Evolutionary conservation across 179 eudicot genomes (phyloP).

Genomic region (Corrigiola litoralis): DNA sequence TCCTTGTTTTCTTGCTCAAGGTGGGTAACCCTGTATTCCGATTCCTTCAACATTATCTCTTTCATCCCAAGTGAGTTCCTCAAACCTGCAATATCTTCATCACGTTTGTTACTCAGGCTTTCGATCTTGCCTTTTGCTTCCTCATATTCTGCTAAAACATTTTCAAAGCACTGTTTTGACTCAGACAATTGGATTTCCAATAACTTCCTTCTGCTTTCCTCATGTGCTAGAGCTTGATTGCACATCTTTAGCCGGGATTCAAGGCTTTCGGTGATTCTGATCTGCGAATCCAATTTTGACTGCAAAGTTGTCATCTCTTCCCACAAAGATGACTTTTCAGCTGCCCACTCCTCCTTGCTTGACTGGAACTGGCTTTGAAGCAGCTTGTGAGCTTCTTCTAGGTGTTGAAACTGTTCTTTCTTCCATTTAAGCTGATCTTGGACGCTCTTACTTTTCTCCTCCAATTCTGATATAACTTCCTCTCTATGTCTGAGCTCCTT

Average conservation of each 20-base stretch:
- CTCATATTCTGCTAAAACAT: slow-evolving; percentile 54
- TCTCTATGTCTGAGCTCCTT: slow-evolving; percentile 60
- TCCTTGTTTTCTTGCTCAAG: slow-evolving; percentile 82
- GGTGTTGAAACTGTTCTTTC: slow-evolving; percentile 86
- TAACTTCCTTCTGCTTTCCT: slow-evolving; percentile 74
- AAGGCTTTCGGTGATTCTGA: slow-evolving; percentile 58
- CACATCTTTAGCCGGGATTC: slow-evolving; percentile 63
- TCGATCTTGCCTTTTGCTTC: slow-evolving; percentile 60
- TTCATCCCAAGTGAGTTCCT: slow-evolving; percentile 63
- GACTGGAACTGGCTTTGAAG: slow-evolving; percentile 46
- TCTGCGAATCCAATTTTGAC: slow-evolving; percentile 68
- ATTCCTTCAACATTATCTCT: slow-evolving; percentile 59
- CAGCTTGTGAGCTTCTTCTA: slow-evolving; percentile 83
- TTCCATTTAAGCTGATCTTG: slow-evolving; percentile 90
- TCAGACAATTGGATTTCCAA: slow-evolving; percentile 76
- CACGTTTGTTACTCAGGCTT: slow-evolving; percentile 53
- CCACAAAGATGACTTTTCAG: slow-evolving; percentile 54
- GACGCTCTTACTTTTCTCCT: slow-evolving; percentile 55
- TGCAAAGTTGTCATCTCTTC: slow-evolving; percentile 59
- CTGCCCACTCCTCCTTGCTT: slow-evolving; percentile 68
- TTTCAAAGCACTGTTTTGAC: slow-evolving; percentile 52
- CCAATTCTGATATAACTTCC: slow-evolving; percentile 52
- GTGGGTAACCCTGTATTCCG: slow-evolving; percentile 54
- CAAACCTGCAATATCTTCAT: slow-evolving; percentile 62
- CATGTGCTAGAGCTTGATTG: slow-evolving; percentile 81